A percentile compares a stretch with the other conserved stretches of the same genome.
Conservation (phyloP, 257 asterid genomes). For the Primulina huaijiensis region DNA sequence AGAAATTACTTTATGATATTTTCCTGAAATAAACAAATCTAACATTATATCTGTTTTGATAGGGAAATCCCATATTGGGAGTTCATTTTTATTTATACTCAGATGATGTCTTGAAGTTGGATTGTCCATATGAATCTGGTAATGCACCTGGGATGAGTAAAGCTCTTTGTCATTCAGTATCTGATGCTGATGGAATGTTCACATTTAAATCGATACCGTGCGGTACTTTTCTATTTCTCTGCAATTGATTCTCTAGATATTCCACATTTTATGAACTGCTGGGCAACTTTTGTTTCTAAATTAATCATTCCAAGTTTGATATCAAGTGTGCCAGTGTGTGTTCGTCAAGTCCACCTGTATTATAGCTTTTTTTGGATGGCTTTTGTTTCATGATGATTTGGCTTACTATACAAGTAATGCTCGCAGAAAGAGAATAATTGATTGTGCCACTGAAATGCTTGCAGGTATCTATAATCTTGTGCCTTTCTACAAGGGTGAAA, state of each 20-base stretch:
- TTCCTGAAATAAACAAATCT: constrained; percentile 8
- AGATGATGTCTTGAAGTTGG: constrained; percentile 70
- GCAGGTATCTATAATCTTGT: constrained; percentile 82
- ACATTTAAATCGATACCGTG: constrained; percentile 75
- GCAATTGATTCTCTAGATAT: neutral
- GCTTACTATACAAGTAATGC: neutral
- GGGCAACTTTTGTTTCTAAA: constrained; percentile 11
- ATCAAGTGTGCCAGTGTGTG: neutral
- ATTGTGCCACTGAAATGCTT: constrained; percentile 9
- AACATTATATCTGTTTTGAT: constrained; percentile 30
- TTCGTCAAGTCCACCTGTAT: constrained; percentile 6
- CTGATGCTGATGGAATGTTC: constrained; percentile 92
- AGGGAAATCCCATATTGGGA: constrained; percentile 97
- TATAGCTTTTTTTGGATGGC: neutral
- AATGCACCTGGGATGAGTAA: constrained; percentile 72
- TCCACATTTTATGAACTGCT: constrained; percentile 1
- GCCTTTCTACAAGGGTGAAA: constrained; percentile 97
- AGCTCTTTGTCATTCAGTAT: constrained; percentile 85
- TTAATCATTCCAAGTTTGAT: constrained; percentile 1
- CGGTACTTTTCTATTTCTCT: constrained; percentile 47
- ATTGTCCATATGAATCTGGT: constrained; percentile 72
- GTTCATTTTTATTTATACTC: constrained; percentile 88
- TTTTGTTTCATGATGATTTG: neutral
- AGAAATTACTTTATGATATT: constrained; percentile 6
- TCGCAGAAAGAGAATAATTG: no score